A percentile compares a stretch with the other conserved stretches of the same genome.
phyloP scores from a whole-genome alignment of 2,329 filamentous ascomycete species.

The Alternaria brassicicola region DNA sequence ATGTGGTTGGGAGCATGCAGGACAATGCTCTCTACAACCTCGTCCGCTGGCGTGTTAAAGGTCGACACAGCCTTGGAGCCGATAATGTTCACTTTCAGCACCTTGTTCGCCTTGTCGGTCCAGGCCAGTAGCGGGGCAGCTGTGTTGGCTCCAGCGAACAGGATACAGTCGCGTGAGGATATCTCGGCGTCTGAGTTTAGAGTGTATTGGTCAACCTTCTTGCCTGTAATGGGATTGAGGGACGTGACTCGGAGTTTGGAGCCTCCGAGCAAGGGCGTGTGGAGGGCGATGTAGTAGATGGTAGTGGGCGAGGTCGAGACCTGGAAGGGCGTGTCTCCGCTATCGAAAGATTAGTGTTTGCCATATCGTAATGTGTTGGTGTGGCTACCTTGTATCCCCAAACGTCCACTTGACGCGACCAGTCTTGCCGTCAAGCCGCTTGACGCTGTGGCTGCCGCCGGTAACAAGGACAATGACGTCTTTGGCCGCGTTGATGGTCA shows the following conservation, averaged over 20 bases:
- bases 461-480: slow-evolving; percentile 73
- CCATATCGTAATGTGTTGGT: not conserved
- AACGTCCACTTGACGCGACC: slow-evolving; percentile 82
- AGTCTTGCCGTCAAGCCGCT: slow-evolving; percentile 73
- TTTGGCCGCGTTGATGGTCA: slow-evolving; percentile 56
- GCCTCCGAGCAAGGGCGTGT: slow-evolving; percentile 66
- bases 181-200: slow-evolving; percentile 79
- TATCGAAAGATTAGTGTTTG: slow-evolving; percentile 40
- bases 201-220: slow-evolving; percentile 71
- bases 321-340: slow-evolving; percentile 75
- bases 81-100: slow-evolving; percentile 74
- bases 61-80: slow-evolving; percentile 54
- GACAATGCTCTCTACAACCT: slow-evolving; percentile 58
- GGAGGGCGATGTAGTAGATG: slow-evolving; percentile 78
- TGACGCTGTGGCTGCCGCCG: slow-evolving; percentile 65
- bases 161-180: slow-evolving; percentile 65
- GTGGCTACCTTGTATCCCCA: slow-evolving; percentile 62
- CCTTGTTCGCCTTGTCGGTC: slow-evolving; percentile 67
- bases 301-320: slow-evolving; percentile 71
- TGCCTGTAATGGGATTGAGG: slow-evolving; percentile 75
- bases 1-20: slow-evolving; percentile 76
- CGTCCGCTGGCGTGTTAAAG: slow-evolving; percentile 52
- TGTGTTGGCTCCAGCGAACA: slow-evolving; percentile 78
- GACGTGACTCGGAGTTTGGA: slow-evolving; percentile 78
- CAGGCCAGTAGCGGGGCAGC: slow-evolving; percentile 77